Evolutionary conservation across 2,329 filamentous ascomycete genomes (phyloP), one percentile per base, ranked within the genome.

Genomic region (Fusarium sp.): DNA sequence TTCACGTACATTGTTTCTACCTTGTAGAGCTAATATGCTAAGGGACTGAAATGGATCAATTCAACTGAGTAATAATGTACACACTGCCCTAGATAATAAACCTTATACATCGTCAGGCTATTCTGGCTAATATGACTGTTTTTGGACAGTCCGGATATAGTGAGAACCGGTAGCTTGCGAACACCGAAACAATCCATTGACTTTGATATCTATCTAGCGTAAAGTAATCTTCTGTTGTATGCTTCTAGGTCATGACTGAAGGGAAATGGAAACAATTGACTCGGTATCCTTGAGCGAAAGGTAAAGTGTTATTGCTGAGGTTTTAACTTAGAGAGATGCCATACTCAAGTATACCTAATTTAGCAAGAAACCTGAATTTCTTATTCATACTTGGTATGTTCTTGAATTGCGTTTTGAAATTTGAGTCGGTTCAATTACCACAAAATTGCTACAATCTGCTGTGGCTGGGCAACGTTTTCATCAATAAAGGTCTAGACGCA

Each of bases 381-480:
- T 31, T 23, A 15, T 23, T 23, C 7, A 18, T 41, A 27, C n/a
- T 10, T 21, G 33, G 9, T 21, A 29, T 35, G 14, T 31, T 35
- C 16, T 57, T 12, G 18, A 37, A 11, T 18, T 16, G 18, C 38
- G 14, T 12, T 31, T 25, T 7, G 9, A 48, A 49, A 25, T 45
- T 9, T 19, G 12, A 42, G 33, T 49, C 31, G n/a, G 12, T 5
- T 11, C 15, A n/a, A 35, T 25, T n/a, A 3, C 12, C 27, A 33
- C 23, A 16, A 21, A 57, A 33, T 57, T 27, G 19, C 38, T 31
- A 35, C 35, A 51, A 41, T 31, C 15, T 37, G 39, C 25, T 38
- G 25, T 69, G 44, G 33, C 66, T 69, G 29, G 57, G 49, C 31
- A 69, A 69, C 49, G 64, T 25, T 57, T 37, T n/a, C 33, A 18